Evolutionary conservation across 2,329 filamentous ascomycete genomes (phyloP), one percentile per base, ranked within the genome.

Genomic region (Bipolaris oryzae): DNA sequence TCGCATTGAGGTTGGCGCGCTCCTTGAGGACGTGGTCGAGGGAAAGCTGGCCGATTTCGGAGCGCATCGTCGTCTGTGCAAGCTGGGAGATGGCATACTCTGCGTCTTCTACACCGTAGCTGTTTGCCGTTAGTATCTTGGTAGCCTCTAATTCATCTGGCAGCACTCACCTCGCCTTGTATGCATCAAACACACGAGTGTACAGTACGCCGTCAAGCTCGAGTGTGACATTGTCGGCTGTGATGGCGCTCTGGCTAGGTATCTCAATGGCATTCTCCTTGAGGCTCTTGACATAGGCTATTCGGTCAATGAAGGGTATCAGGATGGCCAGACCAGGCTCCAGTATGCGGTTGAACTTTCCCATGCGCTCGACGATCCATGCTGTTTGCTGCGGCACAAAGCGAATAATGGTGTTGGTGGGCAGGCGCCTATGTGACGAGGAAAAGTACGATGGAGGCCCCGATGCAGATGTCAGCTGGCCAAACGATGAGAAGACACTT

Each of bases 311-410:
- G 66, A 98, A 90, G 1, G 95, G 95, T 52, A 95, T 84, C 66
- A 99, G 80, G 61, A 99, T 84, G 20, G 95, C 93, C 60, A 99
- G 82, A 55, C 95, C 95, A 3, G 95, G 95, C 70, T 97, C 87
- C 48, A 99, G 82, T 71, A 99, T 97, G 58, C 93, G 86, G 79
- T 91, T 89, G 81, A 96, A 99, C 79, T 93, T 95, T 71, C 95
- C 95, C 95, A 99, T 99, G 74, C 95, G 93, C 85, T 99, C 95
- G 55, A 99, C 95, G 57, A 99, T 94, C 95, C 95, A 99, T 77
- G 95, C 95, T 69, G 94, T 98, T 82, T 99, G 95, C 79, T 99
- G 95, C n/a, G 95, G 95, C 39, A 99, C 95, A 78, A 98, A 99
- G 58, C 94, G 91, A 69, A 99, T 83, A 61, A 99, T 83, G 3